Base-by-base conservation (phyloP, 768 basidiomycete species). In the Pleurotus citrinopileatus region DNA sequence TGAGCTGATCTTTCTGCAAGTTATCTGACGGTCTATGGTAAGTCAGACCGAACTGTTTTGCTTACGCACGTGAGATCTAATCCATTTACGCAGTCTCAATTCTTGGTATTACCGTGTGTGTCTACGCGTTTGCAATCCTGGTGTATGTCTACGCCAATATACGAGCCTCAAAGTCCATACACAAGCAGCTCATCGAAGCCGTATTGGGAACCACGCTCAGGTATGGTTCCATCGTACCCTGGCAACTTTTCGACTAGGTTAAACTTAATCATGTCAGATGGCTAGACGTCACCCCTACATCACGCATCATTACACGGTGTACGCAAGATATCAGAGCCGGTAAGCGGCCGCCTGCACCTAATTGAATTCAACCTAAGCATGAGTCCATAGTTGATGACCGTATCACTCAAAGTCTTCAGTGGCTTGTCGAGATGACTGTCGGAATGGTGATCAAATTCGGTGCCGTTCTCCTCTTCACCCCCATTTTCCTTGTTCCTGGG, bases 161-260 rank as follows among this genome's bases (percentile, higher is more conserved):
- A 42, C 66, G 73, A 45, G 79, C 78, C 2, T 75, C 75, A 6
- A 64, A 68, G 45, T 57, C 56, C 10, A 72, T 81, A 8, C 79
- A 80, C 57, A 55, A 59, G 27, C 60, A 63, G 40, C 67, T 81
- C 10, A 56, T 80, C 7, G 53, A 68, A 19, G 64, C 74, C 8
- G 63, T 80, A 0, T 63, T 80, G 12, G 73, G 75, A 1, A 77
- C 78, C 2, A 79, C 79, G 2, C 58, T 81, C 19, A 65, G 76
- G 76, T 71, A 22, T 20, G 63, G 62, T 28, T 7, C 22, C 9
- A 7, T 15, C 10, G 28, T 44, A 20, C 25, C 13, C n/a, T 9
- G 19, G n/a, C 3, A 34, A 34, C 9, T 10, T 34, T n/a, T 10
- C n/a, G 9, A 9, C 10, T 34, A 34, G 9, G 9, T n/a, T 10